phyloP scores from a whole-genome alignment of 2,329 filamentous ascomycete genomes.

The Colletotrichum godetiae region DNA sequence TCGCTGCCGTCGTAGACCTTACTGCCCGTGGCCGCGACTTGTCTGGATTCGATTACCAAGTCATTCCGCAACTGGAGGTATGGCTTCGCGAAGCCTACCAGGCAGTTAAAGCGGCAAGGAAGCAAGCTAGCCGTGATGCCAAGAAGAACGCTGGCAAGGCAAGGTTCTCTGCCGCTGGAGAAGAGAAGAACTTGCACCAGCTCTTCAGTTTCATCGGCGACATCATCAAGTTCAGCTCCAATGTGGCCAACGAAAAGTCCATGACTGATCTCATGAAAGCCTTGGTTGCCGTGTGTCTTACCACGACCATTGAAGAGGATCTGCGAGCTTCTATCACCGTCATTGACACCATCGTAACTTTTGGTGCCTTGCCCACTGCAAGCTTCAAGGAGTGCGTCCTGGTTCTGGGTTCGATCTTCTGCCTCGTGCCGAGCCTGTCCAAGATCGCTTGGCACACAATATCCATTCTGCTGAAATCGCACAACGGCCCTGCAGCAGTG shows the following conservation, averaged over 20 bases:
- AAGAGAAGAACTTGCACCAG: constrained; percentile 71
- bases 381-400: constrained; percentile 75
- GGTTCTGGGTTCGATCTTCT: constrained; percentile 78
- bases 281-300: constrained; percentile 74
- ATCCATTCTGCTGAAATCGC: constrained; percentile 77
- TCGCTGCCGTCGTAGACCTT: constrained; percentile 71
- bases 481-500: constrained; percentile 77
- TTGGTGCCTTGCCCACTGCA: constrained; percentile 73
- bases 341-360: constrained; percentile 78
- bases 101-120: constrained; percentile 63
- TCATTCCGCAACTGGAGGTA: constrained; percentile 69
- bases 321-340: constrained; percentile 75
- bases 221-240: constrained; percentile 81
- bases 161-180: constrained; percentile 55
- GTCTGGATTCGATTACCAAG: constrained; percentile 75
- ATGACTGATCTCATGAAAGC: constrained; percentile 71
- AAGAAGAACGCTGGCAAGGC: constrained; percentile 51
- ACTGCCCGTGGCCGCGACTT: constrained; percentile 71
- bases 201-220: constrained; percentile 75
- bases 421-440: constrained; percentile 69
- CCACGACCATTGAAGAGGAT: constrained; percentile 73
- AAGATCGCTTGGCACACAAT: constrained; percentile 78
- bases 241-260: constrained; percentile 71
- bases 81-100: constrained; percentile 71
- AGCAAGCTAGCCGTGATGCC: constrained; percentile 54